Base-by-base conservation (phyloP, 164 flowering plant genomes). In the Tetracentron sinense region DNA sequence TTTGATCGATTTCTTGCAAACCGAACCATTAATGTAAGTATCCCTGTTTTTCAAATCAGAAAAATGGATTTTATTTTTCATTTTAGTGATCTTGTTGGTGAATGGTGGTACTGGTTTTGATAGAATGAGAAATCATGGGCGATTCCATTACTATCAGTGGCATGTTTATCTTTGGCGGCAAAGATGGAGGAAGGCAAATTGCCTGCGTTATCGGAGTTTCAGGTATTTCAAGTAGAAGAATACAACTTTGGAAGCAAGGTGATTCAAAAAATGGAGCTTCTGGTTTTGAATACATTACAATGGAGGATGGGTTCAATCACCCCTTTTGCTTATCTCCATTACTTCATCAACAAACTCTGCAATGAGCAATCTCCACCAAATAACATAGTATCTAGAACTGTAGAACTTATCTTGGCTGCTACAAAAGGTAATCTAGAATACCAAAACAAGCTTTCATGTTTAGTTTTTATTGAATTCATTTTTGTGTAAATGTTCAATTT, bases 161-260 rank as follows among this genome's bases (percentile, higher is more conserved):
- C 92, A 2, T 88, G 97, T 73, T 61, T 83, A 29, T 77, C 84
- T 4, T 30, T 82, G 58, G 94, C 96, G 5, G 87, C 85, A 16
- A 91, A 91, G 61, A 84, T 88, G 96, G 90, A 87, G 53, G 97
- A 91, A 70, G n/a, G 66, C 27, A 68, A 54, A 10, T 78, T 75
- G 3, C 90, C 85, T 0, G 19, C 71, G 0, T 63, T 88, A 5
- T 69, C 84, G 4, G 79, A 85, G 52, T 82, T 77, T 53, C 72
- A n/a, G n/a, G n/a, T n/a, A n/a, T n/a, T n/a, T n/a, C n/a, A 23
- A 8, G 38, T 64, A 2, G 77, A 82, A 16, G 83, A 73, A 0
- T 79, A 56, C 62, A 54, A 55, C 28, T 88, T 90, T 54, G 81
- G 75, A 10, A 58, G 75, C 62, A 70, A 67, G 42, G 75, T 70